Percentiles rank a stretch among this genome's conserved stretches.
Evolutionary conservation across 2,329 filamentous ascomycete species (phyloP).

Genomic region (Pyrenophora seminiperda): DNA sequence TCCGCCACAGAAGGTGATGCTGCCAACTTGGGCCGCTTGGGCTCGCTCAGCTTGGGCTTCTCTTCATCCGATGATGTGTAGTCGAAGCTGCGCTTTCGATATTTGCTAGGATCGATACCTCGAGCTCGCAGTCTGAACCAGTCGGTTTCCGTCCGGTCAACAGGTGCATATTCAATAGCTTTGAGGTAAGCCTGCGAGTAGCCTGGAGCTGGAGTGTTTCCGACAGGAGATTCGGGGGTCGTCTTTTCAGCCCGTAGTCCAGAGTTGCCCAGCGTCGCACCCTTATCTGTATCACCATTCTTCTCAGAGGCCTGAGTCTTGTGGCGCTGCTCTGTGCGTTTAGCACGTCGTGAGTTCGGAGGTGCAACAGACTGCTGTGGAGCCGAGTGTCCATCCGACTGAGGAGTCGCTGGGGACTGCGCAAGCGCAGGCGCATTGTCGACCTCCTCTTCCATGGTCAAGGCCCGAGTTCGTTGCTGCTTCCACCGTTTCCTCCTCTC

Average conservation of each 20-base stretch:
- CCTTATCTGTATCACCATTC: neutral
- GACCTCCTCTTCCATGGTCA: slow-evolving; percentile 9
- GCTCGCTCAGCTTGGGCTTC: slow-evolving; percentile 21
- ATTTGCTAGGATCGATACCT: slow-evolving; percentile 50
- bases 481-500: slow-evolving; percentile 34
- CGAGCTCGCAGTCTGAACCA: slow-evolving; percentile 59
- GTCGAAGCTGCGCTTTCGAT: slow-evolving; percentile 40
- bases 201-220: slow-evolving; percentile 6
- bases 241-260: neutral
- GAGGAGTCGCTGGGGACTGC: slow-evolving; percentile 6
- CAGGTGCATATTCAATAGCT: slow-evolving; percentile 25
- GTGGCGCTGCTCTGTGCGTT: slow-evolving; percentile 27
- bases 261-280: neutral
- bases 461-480: slow-evolving; percentile 23
- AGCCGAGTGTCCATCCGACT: slow-evolving; percentile 7
- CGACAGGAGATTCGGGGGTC: slow-evolving; percentile 6
- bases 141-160: slow-evolving; percentile 55
- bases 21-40: slow-evolving; percentile 31
- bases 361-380: slow-evolving; percentile 23
- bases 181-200: slow-evolving; percentile 36
- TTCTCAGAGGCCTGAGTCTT: neutral
- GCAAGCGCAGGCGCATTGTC: slow-evolving; percentile 5
- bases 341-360: slow-evolving; percentile 24
- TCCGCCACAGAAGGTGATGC: slow-evolving; percentile 14
- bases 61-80: slow-evolving; percentile 32